Conservation (phyloP, 768 basidiomycete species). For the Hygrophoropsis aurantiaca region DNA sequence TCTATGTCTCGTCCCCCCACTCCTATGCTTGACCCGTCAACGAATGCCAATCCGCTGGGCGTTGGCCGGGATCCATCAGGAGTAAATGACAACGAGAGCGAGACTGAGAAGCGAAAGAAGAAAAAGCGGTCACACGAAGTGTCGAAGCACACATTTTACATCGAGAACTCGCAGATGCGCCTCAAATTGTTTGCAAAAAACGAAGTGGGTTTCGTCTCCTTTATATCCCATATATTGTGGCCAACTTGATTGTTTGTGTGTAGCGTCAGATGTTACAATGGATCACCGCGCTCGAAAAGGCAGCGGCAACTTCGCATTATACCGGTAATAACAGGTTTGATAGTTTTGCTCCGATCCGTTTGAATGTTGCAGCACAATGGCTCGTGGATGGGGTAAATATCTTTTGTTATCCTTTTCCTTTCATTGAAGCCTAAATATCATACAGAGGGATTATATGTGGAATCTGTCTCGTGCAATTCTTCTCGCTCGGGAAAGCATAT, state of each 20-base stretch:
- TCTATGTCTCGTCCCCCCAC: constrained; percentile 41
- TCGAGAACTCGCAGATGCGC: constrained; percentile 87
- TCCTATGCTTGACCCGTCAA: constrained; percentile 80
- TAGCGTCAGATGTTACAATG: constrained; percentile 97
- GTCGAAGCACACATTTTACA: constrained; percentile 92
- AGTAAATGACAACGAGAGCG: constrained; percentile 13
- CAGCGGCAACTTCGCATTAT: constrained; percentile 75
- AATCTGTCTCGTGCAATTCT: constrained; percentile 89
- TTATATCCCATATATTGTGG: not conserved
- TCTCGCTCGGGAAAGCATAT: constrained; percentile 84
- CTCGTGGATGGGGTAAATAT: constrained; percentile 88
- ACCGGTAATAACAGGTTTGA: constrained; percentile 83
- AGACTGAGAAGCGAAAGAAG: constrained; percentile 46
- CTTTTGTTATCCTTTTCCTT: not conserved
- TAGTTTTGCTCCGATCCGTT: constrained; percentile 89
- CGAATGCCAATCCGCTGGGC: constrained; percentile 61
- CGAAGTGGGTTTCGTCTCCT: constrained; percentile 50
- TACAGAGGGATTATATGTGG: constrained; percentile 96
- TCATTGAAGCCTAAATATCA: constrained; percentile 5
- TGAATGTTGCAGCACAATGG: constrained; percentile 97
- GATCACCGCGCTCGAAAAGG: constrained; percentile 87
- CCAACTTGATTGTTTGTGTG: constrained; percentile 3
- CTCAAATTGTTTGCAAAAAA: constrained; percentile 86
- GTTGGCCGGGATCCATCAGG: constrained; percentile 22
- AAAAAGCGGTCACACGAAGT: constrained; percentile 58